Conservation (phyloP, 768 basidiomycete species). For the Naganishia friedmannii region DNA sequence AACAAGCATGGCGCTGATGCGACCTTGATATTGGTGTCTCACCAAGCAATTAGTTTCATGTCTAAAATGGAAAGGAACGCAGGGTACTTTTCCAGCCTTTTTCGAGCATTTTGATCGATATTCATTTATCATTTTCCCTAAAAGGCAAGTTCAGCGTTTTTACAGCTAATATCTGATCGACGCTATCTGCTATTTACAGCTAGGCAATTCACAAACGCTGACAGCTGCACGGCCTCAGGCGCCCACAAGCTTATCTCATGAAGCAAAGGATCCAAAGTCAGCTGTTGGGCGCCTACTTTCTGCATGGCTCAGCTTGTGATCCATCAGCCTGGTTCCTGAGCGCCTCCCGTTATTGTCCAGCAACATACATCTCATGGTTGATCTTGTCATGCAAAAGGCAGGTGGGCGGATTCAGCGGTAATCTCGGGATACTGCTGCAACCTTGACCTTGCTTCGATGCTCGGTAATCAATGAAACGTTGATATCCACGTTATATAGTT, state of each 20-base stretch:
- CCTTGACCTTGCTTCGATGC: background rate
- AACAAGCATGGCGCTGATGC: background rate
- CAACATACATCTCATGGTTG: background rate
- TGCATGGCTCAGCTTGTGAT: background rate
- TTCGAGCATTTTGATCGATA: background rate
- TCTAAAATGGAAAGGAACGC: background rate
- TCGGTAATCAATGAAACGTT: no score
- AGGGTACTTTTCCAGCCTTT: background rate
- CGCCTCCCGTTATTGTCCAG: background rate
- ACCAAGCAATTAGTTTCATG: no score
- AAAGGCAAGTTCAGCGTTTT: background rate
- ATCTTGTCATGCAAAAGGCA: background rate
- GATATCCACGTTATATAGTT: background rate
- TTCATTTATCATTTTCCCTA: background rate
- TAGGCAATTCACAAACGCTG: no score
- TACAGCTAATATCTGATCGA: no score
- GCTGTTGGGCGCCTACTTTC: background rate
- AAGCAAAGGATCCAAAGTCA: background rate
- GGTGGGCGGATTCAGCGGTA: slow-evolving; percentile 2
- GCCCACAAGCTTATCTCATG: background rate
- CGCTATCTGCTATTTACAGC: no score
- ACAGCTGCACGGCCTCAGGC: background rate
- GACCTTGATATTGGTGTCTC: no score
- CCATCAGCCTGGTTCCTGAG: background rate
- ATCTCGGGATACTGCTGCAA: background rate